A percentile compares a stretch with the other conserved stretches of the same genome.
Evolutionary conservation across 2,329 filamentous ascomycete species (phyloP).

Genomic region (Cytospora chrysosperma): DNA sequence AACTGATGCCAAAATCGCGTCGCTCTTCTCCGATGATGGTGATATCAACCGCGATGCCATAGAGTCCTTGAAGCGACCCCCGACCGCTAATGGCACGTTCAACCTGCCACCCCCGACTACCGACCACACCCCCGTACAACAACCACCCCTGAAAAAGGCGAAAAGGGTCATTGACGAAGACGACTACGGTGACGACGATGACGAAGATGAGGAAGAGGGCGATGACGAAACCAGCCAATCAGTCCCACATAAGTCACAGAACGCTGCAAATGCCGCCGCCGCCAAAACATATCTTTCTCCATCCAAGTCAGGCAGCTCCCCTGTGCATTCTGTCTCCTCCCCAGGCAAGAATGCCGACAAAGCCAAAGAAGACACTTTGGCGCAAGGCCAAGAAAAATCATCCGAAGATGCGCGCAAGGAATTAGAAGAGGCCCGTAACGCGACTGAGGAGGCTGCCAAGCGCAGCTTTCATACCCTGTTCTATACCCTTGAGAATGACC

Average conservation of each 20-base stretch:
- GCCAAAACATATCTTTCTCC: conserved; percentile 64
- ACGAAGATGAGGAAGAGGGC: conserved; percentile 67
- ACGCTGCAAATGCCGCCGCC: conserved; percentile 49
- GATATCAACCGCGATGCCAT: conserved; percentile 52
- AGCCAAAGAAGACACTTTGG: conserved; percentile 47
- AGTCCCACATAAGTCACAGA: conserved; percentile 6
- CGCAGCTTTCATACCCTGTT: conserved; percentile 91
- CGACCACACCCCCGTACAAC: conserved; percentile 57
- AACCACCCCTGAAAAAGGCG: conserved; percentile 69
- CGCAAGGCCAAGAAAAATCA: conserved; percentile 61
- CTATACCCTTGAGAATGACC: conserved; percentile 92
- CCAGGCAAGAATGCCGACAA: conserved; percentile 58
- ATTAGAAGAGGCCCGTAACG: conserved; percentile 86
- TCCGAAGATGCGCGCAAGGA: conserved; percentile 90
- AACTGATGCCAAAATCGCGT: conserved; percentile 73
- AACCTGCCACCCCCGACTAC: conserved; percentile 51
- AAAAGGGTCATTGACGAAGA: conserved; percentile 80
- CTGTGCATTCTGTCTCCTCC: conserved; percentile 60
- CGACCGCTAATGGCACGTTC: conserved; percentile 37
- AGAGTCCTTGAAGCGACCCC: conserved; percentile 49
- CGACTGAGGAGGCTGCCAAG: conserved; percentile 85
- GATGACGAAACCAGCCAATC: conserved; percentile 48
- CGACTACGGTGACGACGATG: conserved; percentile 83
- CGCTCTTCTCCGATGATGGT: conserved; percentile 66
- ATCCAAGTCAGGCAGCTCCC: conserved; percentile 68